These are phyloP conservation scores for Komagataella pastoris DNA, from an alignment of 805 yeast species.

Conservation along the genomic window DNA sequence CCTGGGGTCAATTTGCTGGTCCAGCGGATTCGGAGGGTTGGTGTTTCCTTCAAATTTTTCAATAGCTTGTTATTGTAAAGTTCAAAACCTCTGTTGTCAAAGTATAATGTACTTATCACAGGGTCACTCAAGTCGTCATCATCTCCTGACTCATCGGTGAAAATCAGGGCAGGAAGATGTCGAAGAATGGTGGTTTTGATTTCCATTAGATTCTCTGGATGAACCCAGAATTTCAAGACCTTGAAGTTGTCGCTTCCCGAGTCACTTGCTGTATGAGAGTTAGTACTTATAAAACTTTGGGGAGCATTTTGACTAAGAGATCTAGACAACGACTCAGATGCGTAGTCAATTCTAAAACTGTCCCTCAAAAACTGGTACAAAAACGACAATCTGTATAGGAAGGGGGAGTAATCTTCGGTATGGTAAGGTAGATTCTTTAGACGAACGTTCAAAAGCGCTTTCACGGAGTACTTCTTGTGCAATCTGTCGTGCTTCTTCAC, in stretches of 20 bases:
- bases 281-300: conserved; percentile 5
- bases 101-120: conserved; percentile 94
- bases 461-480: conserved; percentile 80
- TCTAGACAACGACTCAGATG: conserved; percentile 23
- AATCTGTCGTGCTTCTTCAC: conserved; percentile 93
- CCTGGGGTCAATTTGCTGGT: conserved; percentile 95
- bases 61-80: conserved; percentile 86
- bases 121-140: conserved; percentile 95
- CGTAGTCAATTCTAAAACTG: conserved; percentile 29
- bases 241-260: conserved; percentile 21
- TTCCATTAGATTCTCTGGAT: conserved; percentile 95
- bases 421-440: conserved; percentile 82
- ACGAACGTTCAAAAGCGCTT: conserved; percentile 79
- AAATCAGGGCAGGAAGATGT: conserved; percentile 95
- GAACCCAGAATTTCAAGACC: conserved; percentile 88
- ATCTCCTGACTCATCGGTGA: conserved; percentile 45
- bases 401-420: conserved; percentile 88
- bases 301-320: conserved; percentile 19
- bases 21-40: conserved; percentile 97
- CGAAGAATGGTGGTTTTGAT: conserved; percentile 83
- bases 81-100: conserved; percentile 81
- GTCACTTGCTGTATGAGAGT: conserved; percentile 8
- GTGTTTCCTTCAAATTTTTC: conserved; percentile 97
- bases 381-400: conserved; percentile 69
- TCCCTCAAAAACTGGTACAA: conserved; percentile 75